These are phyloP conservation scores for Yamadazyma ubonensis DNA, from an alignment of 805 yeast genomes.

Conservation along the genomic window DNA sequence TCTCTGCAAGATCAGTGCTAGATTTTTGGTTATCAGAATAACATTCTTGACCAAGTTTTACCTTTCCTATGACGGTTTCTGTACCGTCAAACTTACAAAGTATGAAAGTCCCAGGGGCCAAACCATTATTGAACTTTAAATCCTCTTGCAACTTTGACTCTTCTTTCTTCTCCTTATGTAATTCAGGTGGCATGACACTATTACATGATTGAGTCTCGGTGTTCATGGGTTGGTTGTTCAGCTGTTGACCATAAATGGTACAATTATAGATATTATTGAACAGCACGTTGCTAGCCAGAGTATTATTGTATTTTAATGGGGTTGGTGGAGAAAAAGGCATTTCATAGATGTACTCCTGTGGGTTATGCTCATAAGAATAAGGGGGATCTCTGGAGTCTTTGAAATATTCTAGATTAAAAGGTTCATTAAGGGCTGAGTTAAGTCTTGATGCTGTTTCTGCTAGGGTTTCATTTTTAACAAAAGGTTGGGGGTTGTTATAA, in stretches of 20 bases:
- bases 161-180: too few relatives aligned
- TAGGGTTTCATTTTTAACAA: neutral
- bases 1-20: neutral
- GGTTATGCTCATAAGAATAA: neutral
- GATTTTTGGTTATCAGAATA: neutral
- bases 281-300: too few relatives aligned
- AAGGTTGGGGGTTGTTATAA: neutral
- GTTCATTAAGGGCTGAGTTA: neutral
- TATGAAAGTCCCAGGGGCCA: conserved; percentile 3
- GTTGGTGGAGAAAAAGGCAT: neutral
- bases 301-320: too few relatives aligned
- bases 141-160: too few relatives aligned
- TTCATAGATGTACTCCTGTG: neutral
- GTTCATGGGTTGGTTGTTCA: too few relatives aligned
- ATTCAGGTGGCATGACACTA: too few relatives aligned
- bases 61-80: conserved; percentile 1
- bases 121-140: too few relatives aligned
- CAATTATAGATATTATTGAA: too few relatives aligned
- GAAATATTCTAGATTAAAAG: neutral
- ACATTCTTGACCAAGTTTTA: neutral
- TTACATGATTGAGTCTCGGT: too few relatives aligned
- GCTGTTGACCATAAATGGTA: too few relatives aligned
- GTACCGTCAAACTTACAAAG: conserved; percentile 5
- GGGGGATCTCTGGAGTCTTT: neutral
- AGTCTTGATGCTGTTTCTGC: neutral